phyloP scores from a whole-genome alignment of 2,329 filamentous ascomycete genomes.

The Fusarium scirpi region DNA sequence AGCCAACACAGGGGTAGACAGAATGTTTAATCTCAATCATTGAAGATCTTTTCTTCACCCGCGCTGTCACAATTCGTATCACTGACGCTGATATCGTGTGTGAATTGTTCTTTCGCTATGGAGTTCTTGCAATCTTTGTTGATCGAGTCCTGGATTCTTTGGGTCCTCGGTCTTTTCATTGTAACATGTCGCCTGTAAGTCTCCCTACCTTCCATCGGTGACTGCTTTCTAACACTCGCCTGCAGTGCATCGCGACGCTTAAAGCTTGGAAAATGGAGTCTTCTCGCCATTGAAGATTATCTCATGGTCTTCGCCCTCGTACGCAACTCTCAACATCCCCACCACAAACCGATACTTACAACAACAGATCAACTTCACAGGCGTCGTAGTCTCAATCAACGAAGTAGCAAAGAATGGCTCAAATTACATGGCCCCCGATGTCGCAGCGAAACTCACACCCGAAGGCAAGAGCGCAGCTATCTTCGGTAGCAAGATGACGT shows the following conservation, averaged over 20 bases:
- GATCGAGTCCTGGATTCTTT: constrained; percentile 50
- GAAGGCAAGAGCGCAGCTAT: constrained; percentile 57
- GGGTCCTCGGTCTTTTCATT: constrained; percentile 43
- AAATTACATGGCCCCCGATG: constrained; percentile 57
- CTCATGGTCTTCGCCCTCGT: constrained; percentile 65
- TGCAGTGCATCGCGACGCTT: constrained; percentile 49
- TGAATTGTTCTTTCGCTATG: constrained; percentile 34
- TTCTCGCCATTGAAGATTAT: constrained; percentile 68
- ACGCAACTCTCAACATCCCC: constrained; percentile 11
- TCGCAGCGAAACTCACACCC: constrained; percentile 57
- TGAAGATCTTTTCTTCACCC: background rate
- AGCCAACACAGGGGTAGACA: background rate
- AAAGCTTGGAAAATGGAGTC: constrained; percentile 58
- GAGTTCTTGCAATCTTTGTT: constrained; percentile 43
- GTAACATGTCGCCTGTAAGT: constrained; percentile 45
- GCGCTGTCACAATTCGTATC: too few relatives aligned
- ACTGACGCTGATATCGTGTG: background rate
- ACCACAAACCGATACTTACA: constrained; percentile 4
- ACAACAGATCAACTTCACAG: constrained; percentile 51
- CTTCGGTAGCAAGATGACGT: constrained; percentile 66
- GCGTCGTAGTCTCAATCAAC: constrained; percentile 58
- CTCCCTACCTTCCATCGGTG: too few relatives aligned
- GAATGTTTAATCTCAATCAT: background rate
- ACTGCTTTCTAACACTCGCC: too few relatives aligned
- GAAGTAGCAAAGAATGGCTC: constrained; percentile 58